Percentiles rank a stretch among this genome's conserved stretches.
Conservation (phyloP, 257 asterid genomes). For the Nyctanthes arbortristis region DNA sequence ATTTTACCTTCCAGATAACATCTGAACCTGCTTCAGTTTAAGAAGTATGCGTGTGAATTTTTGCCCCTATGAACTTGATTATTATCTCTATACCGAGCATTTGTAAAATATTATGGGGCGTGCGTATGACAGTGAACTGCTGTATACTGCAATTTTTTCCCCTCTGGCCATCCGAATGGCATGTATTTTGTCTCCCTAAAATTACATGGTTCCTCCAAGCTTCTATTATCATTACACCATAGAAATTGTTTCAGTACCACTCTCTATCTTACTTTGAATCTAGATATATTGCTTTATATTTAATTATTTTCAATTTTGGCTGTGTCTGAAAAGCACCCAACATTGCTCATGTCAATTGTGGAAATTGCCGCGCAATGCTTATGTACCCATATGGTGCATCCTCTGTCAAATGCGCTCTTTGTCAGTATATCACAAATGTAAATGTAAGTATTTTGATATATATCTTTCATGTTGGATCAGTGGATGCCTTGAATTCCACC, state of each 20-base stretch:
- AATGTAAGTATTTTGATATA: slow-evolving; percentile 40
- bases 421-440: slow-evolving; percentile 53
- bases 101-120: background rate
- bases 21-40: background rate
- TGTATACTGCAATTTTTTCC: background rate
- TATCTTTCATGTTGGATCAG: slow-evolving; percentile 14
- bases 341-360: slow-evolving; percentile 58
- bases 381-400: slow-evolving; percentile 67
- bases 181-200: background rate
- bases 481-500: slow-evolving; percentile 13
- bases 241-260: slow-evolving; percentile 4
- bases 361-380: slow-evolving; percentile 56
- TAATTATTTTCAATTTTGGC: slow-evolving; percentile 23
- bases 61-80: background rate
- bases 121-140: slow-evolving; percentile 10
- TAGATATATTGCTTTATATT: slow-evolving; percentile 9
- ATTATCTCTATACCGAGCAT: background rate
- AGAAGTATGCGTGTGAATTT: background rate
- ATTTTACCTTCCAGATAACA: background rate
- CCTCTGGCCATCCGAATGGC: background rate
- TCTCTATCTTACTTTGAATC: background rate
- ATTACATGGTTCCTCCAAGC: background rate
- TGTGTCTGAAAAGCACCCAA: slow-evolving; percentile 38
- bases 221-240: background rate
- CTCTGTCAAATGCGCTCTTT: slow-evolving; percentile 61